phyloP scores from a whole-genome alignment of 352 stramenopile genomes.

The Sclerospora graminicola region DNA sequence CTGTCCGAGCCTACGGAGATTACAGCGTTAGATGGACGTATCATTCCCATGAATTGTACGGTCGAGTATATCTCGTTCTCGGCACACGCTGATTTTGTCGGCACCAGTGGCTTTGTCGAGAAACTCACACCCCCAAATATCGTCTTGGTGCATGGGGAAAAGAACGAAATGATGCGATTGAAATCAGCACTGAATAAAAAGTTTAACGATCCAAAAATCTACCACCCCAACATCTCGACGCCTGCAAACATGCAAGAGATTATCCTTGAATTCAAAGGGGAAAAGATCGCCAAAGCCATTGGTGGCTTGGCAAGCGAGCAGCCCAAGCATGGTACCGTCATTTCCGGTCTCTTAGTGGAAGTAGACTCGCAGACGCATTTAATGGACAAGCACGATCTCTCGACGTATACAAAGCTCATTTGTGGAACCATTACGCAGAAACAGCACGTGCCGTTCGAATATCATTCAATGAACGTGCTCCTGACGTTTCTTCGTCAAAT shows the following conservation, averaged over 20 bases:
- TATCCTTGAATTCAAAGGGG: conserved; percentile 79
- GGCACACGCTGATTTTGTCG: conserved; percentile 95
- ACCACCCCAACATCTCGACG: conserved; percentile 74
- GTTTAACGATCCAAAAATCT: conserved; percentile 81
- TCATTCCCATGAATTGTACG: conserved; percentile 91
- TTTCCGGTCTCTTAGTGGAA: conserved; percentile 77
- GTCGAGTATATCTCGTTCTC: conserved; percentile 98
- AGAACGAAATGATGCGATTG: conserved; percentile 96
- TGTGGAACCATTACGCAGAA: conserved; percentile 72
- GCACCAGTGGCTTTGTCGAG: conserved; percentile 94
- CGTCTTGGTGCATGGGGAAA: conserved; percentile 95
- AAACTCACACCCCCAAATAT: conserved; percentile 90
- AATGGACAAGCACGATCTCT: conserved; percentile 79
- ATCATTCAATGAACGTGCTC: conserved; percentile 72
- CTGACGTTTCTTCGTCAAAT: conserved; percentile 74
- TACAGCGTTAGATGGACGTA: conserved; percentile 87
- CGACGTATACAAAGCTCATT: conserved; percentile 79
- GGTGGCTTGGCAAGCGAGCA: conserved; percentile 57
- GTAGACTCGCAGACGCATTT: conserved; percentile 79
- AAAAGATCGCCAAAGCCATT: conserved; percentile 85
- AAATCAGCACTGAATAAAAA: conserved; percentile 89
- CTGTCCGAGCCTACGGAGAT: conserved; percentile 93
- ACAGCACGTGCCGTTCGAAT: conserved; percentile 77
- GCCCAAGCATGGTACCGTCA: conserved; percentile 65
- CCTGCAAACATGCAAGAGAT: conserved; percentile 84